Base-by-base conservation (phyloP, 371 early-diverging fungal species). In the Actinomortierella wolfii region DNA sequence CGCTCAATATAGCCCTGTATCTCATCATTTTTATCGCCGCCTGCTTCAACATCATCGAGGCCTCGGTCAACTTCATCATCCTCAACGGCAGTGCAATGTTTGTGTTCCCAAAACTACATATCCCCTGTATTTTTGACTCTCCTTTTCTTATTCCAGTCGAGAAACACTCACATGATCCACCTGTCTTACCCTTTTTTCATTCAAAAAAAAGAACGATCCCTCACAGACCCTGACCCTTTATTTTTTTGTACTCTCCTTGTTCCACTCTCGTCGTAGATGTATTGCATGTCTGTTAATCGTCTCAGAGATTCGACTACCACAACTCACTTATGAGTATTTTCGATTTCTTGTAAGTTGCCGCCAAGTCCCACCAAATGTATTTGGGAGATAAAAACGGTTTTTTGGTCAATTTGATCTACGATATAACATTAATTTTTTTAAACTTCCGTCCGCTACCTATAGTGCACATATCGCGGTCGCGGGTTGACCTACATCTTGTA, bases 391-490 rank as follows among this genome's bases (percentile, higher is more conserved):
- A n/a, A n/a, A n/a, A n/a, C n/a, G n/a, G n/a, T n/a, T n/a, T n/a
- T n/a, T n/a, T n/a, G n/a, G n/a, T n/a, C n/a, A n/a, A n/a, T n/a
- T n/a, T n/a, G n/a, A n/a, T n/a, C n/a, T n/a, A n/a, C n/a, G 34
- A 6, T 11, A 6, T 11, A 34, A 4, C 34, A 6, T 6, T 6
- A 34, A 34, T 11, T 34, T 6, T 11, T 11, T 34, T 34, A 6
- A 34, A 34, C 34, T 34, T 6, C 34, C 34, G 4, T 34, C 34
- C 34, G 11, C n/a, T 34, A 11, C 7, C 28, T 13, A 21, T 42
- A 71, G 73, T 71, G 73, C 50, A 71, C 73, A 8, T 71, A 71
- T 44, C 66, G 73, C 14, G 73, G 73, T 20, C 42, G 73, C 47
- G 73, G 73, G 14, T 7, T 71, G 59, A 61, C 73, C 7, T 71